A percentile compares a stretch with the other conserved stretches of the same genome.
Evolutionary conservation across 495 filamentous ascomycete species (phyloP).

Genomic region (Hypoxylon lienhwacheense): DNA sequence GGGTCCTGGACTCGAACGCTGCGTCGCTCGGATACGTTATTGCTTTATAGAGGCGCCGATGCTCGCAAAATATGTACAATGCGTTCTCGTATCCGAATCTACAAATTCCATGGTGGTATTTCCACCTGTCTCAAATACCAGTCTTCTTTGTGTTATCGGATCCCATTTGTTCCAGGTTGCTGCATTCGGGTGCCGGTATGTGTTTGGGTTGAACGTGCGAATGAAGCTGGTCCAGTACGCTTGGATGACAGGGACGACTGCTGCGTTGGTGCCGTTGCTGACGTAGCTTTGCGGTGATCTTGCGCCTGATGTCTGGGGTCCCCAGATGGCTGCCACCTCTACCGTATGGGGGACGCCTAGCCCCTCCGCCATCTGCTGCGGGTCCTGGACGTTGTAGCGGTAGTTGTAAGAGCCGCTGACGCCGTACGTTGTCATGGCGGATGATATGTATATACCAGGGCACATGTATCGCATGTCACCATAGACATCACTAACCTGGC

Average conservation of each 20-base stretch:
- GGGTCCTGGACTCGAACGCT: background rate
- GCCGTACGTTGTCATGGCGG: slow-evolving; percentile 44
- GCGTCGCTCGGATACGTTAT: slow-evolving; percentile 29
- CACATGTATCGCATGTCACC: slow-evolving; percentile 78
- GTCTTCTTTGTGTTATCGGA: slow-evolving; percentile 43
- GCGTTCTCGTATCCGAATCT: slow-evolving; percentile 45
- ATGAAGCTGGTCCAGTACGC: slow-evolving; percentile 73
- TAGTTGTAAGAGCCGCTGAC: slow-evolving; percentile 59
- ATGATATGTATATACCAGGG: slow-evolving; percentile 60
- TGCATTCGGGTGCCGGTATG: slow-evolving; percentile 40
- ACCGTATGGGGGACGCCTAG: slow-evolving; percentile 64
- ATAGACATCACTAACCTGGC: slow-evolving; percentile 63
- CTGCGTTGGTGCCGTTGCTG: slow-evolving; percentile 50
- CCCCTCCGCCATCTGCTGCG: slow-evolving; percentile 50
- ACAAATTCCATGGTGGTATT: slow-evolving; percentile 61
- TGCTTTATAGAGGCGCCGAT: slow-evolving; percentile 57
- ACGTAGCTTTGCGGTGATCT: slow-evolving; percentile 58
- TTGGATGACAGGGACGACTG: slow-evolving; percentile 61
- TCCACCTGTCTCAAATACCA: slow-evolving; percentile 58
- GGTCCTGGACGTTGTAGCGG: slow-evolving; percentile 65
- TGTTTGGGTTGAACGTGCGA: slow-evolving; percentile 65
- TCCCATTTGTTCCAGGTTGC: slow-evolving; percentile 39
- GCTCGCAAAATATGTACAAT: slow-evolving; percentile 57
- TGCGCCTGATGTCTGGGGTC: slow-evolving; percentile 36
- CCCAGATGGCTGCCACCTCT: slow-evolving; percentile 66